Evolutionary conservation across 2,329 filamentous ascomycete species (phyloP).

Genomic region (Calonectria pauciramosa): DNA sequence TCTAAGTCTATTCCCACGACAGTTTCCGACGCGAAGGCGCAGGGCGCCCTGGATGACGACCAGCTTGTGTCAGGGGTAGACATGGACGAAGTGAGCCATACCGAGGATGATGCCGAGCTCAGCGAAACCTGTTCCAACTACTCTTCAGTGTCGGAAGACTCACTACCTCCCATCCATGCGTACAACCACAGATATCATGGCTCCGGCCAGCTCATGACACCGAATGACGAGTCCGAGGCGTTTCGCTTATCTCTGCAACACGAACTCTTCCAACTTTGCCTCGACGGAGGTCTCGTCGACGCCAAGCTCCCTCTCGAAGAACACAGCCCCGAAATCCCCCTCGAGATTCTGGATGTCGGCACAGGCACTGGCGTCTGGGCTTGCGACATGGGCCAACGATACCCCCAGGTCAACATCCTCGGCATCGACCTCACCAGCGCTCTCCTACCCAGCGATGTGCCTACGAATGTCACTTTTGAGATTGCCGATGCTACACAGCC

Average conservation of each 20-base stretch:
- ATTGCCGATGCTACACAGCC: conserved; percentile 69
- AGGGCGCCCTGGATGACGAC: conserved; percentile 22
- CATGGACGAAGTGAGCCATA: conserved; percentile 32
- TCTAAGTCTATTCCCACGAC: neutral
- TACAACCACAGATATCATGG: conserved; percentile 55
- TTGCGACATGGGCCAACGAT: conserved; percentile 56
- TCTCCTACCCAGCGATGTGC: conserved; percentile 60
- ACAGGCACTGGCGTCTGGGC: conserved; percentile 60
- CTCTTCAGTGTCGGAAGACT: conserved; percentile 52
- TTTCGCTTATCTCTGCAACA: conserved; percentile 50
- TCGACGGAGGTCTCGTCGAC: conserved; percentile 49
- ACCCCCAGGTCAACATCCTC: conserved; percentile 55
- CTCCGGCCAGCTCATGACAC: conserved; percentile 50
- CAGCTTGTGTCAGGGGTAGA: conserved; percentile 23
- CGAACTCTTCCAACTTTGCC: conserved; percentile 51
- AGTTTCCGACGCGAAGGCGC: conserved; percentile 13
- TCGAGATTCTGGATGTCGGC: conserved; percentile 57
- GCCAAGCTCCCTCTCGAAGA: conserved; percentile 49
- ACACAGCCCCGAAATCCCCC: conserved; percentile 34
- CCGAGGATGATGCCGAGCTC: conserved; percentile 41
- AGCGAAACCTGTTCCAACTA: conserved; percentile 51
- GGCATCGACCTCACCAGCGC: conserved; percentile 58
- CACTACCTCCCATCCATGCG: conserved; percentile 49
- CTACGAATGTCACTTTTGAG: conserved; percentile 71
- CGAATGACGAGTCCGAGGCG: conserved; percentile 52